Conservation (phyloP, 106 monocot species). For the Platanthera zijinensis region DNA sequence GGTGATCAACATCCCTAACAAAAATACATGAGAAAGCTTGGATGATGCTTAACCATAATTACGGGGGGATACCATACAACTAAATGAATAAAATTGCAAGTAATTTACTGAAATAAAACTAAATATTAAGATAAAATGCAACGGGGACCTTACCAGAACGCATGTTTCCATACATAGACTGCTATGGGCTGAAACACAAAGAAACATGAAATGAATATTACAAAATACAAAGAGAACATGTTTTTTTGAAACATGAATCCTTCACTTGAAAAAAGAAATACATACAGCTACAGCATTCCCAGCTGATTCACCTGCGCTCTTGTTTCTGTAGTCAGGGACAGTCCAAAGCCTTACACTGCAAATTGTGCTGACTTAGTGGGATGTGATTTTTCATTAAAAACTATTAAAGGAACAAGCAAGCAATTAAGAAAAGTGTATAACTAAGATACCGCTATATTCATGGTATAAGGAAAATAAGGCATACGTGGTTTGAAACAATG, state of each 20-base stretch:
- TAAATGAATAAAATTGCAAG: not conserved
- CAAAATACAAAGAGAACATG: not conserved
- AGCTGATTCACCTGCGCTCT: conserved; percentile 22
- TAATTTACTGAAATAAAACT: not conserved
- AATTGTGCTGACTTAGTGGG: not conserved
- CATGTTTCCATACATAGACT: conserved; percentile 81
- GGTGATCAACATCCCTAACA: conserved; percentile 86
- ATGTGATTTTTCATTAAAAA: not conserved
- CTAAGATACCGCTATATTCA: not conserved
- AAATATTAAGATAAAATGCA: conserved; percentile 7
- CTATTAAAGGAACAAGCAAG: not conserved
- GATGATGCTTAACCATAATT: not conserved
- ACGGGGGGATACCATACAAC: not conserved
- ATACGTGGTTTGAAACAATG: not conserved
- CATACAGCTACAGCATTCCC: conserved; percentile 37
- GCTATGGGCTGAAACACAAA: conserved; percentile 58
- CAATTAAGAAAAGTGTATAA: not conserved
- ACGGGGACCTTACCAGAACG: conserved; percentile 52
- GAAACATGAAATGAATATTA: conserved; percentile 7
- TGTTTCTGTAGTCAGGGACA: conserved; percentile 37
- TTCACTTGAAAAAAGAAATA: conserved; percentile 5
- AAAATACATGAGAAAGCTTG: not conserved
- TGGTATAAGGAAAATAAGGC: not conserved
- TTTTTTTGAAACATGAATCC: not conserved
- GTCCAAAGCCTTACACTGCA: conserved; percentile 85